Percentiles rank a stretch among this genome's conserved stretches.
phyloP scores from a whole-genome alignment of 2,329 filamentous ascomycete species.

The Trichoderma sp. region DNA sequence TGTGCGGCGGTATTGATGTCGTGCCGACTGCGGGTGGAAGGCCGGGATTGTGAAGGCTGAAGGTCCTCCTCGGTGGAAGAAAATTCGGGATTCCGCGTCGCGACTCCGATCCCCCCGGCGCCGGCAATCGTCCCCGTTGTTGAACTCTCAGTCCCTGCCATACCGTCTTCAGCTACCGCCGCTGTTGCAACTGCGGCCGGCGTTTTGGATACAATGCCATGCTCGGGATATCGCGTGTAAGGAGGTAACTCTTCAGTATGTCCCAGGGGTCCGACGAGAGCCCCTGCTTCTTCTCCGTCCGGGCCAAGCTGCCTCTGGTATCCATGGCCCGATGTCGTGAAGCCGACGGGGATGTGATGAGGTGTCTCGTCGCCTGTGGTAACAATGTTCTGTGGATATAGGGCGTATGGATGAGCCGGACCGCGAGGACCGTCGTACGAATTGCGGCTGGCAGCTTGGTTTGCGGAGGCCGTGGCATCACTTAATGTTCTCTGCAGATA shows the following conservation, averaged over 20 bases:
- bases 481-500: conserved; percentile 76
- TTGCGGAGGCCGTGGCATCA: conserved; percentile 71
- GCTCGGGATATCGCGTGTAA: conserved; percentile 86
- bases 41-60: conserved; percentile 52
- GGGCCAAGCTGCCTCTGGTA: conserved; percentile 76
- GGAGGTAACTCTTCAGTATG: conserved; percentile 90
- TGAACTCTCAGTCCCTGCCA: conserved; percentile 10
- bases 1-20: conserved; percentile 57
- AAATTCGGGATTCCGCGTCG: conserved; percentile 64
- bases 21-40: conserved; percentile 55
- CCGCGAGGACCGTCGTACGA: conserved; percentile 39
- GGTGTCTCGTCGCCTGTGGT: conserved; percentile 51
- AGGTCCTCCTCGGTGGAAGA: conserved; percentile 59
- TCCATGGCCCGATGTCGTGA: conserved; percentile 65
- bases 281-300: conserved; percentile 82
- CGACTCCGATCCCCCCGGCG: conserved; percentile 63
- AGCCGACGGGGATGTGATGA: conserved; percentile 67
- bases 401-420: conserved; percentile 80
- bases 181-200: conserved; percentile 35
- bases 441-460: conserved; percentile 39
- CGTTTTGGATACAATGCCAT: conserved; percentile 61
- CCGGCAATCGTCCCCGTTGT: conserved; percentile 48
- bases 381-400: conserved; percentile 81
- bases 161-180: conserved; percentile 31
- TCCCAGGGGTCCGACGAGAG: conserved; percentile 83